Evolutionary conservation across 2,329 filamentous ascomycete genomes (phyloP).

Genomic region (Fusarium brachygibbosum): DNA sequence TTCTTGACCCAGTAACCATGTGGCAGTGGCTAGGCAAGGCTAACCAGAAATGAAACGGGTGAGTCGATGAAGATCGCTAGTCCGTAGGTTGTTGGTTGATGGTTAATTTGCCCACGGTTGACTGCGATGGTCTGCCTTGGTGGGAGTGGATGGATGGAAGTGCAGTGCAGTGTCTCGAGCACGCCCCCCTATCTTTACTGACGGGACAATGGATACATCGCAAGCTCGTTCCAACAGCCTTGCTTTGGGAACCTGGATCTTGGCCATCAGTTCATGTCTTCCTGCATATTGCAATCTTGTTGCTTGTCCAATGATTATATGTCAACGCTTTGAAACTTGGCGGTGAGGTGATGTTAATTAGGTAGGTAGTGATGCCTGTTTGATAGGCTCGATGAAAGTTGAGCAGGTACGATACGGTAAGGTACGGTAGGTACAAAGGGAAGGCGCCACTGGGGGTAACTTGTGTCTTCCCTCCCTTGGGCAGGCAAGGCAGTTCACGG

Average conservation of each 20-base stretch:
- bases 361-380: neutral
- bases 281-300: neutral
- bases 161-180: constrained; percentile 9
- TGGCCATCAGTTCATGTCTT: neutral
- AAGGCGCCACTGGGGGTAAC: neutral
- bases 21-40: neutral
- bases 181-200: constrained; percentile 21
- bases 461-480: neutral
- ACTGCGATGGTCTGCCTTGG: neutral
- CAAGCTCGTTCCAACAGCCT: constrained; percentile 4
- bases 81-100: neutral
- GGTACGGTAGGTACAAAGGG: neutral
- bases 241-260: neutral
- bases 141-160: constrained; percentile 1
- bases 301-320: neutral
- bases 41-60: neutral
- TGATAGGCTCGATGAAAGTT: neutral
- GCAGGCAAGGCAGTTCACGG: neutral
- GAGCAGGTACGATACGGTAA: neutral
- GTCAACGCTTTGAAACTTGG: neutral
- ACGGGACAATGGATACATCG: neutral
- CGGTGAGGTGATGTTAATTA: constrained; percentile 11
- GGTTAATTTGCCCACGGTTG: neutral
- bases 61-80: neutral
- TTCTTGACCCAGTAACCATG: neutral